Percentiles rank a stretch among this genome's conserved stretches.
phyloP scores from a whole-genome alignment of 2,329 filamentous ascomycete species.

The Parastagonospora nodorum region DNA sequence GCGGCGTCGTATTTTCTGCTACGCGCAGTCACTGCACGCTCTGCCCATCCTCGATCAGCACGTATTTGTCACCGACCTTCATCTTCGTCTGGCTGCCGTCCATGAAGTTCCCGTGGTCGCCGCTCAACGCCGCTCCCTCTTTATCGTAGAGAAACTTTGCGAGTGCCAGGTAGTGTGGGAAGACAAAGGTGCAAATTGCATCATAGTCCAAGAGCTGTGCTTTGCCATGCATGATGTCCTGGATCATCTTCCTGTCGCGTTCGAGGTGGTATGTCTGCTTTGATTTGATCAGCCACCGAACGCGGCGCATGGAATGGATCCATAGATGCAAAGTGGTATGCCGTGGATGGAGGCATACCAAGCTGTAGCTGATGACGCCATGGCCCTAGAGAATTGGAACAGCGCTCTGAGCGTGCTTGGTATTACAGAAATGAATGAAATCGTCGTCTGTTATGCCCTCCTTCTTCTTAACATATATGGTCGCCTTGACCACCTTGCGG shows the following conservation, averaged over 20 bases:
- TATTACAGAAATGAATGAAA: conserved; percentile 54
- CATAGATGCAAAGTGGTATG: too few species aligned
- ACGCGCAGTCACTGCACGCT: conserved; percentile 25
- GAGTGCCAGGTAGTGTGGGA: conserved; percentile 12
- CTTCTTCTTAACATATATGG: conserved; percentile 55
- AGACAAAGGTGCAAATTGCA: conserved; percentile 55
- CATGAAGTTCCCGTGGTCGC: conserved; percentile 48
- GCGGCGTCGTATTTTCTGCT: neutral
- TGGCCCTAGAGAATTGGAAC: conserved; percentile 52
- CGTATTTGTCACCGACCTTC: conserved; percentile 54
- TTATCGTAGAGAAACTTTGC: conserved; percentile 55
- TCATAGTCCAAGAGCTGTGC: conserved; percentile 48
- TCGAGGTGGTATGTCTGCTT: conserved; percentile 52
- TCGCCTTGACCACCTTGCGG: conserved; percentile 54
- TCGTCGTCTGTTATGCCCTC: conserved; percentile 18
- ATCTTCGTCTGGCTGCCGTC: conserved; percentile 49
- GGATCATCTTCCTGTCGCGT: conserved; percentile 50
- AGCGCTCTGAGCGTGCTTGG: conserved; percentile 47
- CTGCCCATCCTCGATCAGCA: conserved; percentile 45
- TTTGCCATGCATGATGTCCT: conserved; percentile 53
- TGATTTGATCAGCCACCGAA: conserved; percentile 5
- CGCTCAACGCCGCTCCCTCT: conserved; percentile 47
- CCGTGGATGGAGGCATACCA: too few species aligned
- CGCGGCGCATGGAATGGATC: too few species aligned
- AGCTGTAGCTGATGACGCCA: too few species aligned